phyloP scores from a whole-genome alignment of 306 rosid species.

The Aeschynomene evenia region DNA sequence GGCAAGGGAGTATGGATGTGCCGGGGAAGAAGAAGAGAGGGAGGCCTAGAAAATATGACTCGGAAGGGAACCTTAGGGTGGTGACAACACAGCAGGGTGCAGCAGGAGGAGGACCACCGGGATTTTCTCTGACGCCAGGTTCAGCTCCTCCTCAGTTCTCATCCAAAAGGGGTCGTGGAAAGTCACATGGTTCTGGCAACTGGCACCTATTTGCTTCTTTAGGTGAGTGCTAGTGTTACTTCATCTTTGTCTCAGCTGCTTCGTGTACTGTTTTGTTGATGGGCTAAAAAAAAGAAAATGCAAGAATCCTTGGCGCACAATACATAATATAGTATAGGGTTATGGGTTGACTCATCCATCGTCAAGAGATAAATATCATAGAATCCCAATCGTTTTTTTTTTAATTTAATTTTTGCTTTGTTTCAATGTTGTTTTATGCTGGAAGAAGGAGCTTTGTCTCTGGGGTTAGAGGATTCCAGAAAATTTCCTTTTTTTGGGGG shows the following conservation, averaged over 20 bases:
- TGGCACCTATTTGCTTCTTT: conserved; percentile 50
- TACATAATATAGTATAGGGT: background rate
- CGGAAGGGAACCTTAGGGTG: conserved; percentile 61
- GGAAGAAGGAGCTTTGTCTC: background rate
- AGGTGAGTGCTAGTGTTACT: conserved; percentile 43
- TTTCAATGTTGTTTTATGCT: background rate
- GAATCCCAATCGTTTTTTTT: background rate
- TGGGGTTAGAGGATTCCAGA: conserved; percentile 5
- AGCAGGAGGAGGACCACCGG: conserved; percentile 32
- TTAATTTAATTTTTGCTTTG: background rate
- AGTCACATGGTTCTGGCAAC: conserved; percentile 19
- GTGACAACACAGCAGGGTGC: conserved; percentile 25
- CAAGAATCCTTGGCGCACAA: background rate
- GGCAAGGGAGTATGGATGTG: conserved; percentile 32
- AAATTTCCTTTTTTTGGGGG: background rate
- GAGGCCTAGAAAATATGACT: conserved; percentile 80
- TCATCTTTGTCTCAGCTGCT: background rate
- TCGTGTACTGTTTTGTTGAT: background rate
- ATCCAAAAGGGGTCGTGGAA: conserved; percentile 59
- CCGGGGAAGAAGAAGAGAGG: conserved; percentile 72
- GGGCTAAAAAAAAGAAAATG: background rate
- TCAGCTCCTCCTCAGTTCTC: conserved; percentile 44
- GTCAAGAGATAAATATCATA: background rate
- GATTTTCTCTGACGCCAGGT: conserved; percentile 54
- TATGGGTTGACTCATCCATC: background rate